Base-by-base conservation (phyloP, 208 protist species). In the Trypanosomatidae sp. region DNA sequence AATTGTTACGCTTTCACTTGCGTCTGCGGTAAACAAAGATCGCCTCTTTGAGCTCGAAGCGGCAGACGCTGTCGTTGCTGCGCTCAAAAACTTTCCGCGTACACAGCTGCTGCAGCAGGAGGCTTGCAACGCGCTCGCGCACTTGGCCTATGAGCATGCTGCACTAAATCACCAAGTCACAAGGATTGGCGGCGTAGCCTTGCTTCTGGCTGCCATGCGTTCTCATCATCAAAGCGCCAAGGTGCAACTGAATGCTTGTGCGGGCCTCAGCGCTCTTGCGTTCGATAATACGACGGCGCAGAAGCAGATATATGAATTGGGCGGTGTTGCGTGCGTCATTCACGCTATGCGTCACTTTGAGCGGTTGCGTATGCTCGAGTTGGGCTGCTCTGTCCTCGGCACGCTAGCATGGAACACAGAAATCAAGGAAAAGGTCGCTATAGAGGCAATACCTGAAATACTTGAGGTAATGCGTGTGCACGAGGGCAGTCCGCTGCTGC, bases 381-480 rank as follows among this genome's bases (percentile, higher is more conserved):
- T 95, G 24, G 87, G 87, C 11, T 95, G 87, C 62, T 91, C 83
- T 3, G 81, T 92, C 18, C 66, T 95, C 1, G 87, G 87, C 16
- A 94, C 81, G 15, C 68, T 94, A 15, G 80, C 86, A 43, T 95
- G 87, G 84, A 95, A 95, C 66, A 73, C 79, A 41, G 76, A 88
- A 26, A 92, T 92, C 10, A 92, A 91, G 55, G 75, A 90, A 62
- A 61, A 61, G 10, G 80, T 95, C 30, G 83, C 80, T 4, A 63
- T 87, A 27, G 67, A 78, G 13, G 83, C 82, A 4, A 71, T 95
- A 32, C 81, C 79, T 4, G 69, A 84, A 48, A 92, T 95, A 21
- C 50, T 95, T 19, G 75, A 82, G 35, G 72, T 75, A 24, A 92
- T 95, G 87, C 66, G 73, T 18, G 58, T 58, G 28, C 78, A 92